Conservation (phyloP, 345 rosid species). For the Bruguiera sexangula region DNA sequence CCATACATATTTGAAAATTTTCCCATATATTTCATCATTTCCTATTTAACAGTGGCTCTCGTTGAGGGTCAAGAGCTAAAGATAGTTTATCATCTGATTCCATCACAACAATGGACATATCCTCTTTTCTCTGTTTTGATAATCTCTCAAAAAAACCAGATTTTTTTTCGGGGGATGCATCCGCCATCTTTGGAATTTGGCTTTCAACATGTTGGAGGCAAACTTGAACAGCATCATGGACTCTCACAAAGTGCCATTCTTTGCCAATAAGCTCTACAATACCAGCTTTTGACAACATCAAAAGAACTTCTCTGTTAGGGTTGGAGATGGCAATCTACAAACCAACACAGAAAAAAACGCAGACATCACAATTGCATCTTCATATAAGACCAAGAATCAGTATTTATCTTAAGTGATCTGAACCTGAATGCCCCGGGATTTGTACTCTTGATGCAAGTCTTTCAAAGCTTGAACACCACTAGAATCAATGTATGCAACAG, state of each 20-base stretch:
- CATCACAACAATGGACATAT: constrained; percentile 37
- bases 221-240: constrained; percentile 93
- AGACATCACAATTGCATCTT: neutral
- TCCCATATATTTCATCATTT: constrained; percentile 10
- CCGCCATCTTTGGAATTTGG: constrained; percentile 28
- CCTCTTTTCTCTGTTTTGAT: constrained; percentile 39
- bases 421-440: constrained; percentile 81
- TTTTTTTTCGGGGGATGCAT: constrained; percentile 33
- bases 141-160: constrained; percentile 46
- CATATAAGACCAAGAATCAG: neutral
- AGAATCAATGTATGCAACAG: constrained; percentile 83
- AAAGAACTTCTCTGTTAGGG: constrained; percentile 75
- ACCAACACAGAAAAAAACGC: neutral
- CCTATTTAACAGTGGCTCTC: constrained; percentile 58
- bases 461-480: constrained; percentile 94
- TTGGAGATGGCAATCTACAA: constrained; percentile 82
- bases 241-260: constrained; percentile 92
- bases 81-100: constrained; percentile 44
- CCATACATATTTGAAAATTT: no score
- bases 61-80: constrained; percentile 27
- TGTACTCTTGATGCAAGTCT: constrained; percentile 85
- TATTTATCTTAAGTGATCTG: neutral
- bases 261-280: constrained; percentile 76
- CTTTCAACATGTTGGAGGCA: constrained; percentile 80
- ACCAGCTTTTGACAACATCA: constrained; percentile 74